phyloP scores from a whole-genome alignment of 441 rosid genomes.

The Arabidopsis hybrid region DNA sequence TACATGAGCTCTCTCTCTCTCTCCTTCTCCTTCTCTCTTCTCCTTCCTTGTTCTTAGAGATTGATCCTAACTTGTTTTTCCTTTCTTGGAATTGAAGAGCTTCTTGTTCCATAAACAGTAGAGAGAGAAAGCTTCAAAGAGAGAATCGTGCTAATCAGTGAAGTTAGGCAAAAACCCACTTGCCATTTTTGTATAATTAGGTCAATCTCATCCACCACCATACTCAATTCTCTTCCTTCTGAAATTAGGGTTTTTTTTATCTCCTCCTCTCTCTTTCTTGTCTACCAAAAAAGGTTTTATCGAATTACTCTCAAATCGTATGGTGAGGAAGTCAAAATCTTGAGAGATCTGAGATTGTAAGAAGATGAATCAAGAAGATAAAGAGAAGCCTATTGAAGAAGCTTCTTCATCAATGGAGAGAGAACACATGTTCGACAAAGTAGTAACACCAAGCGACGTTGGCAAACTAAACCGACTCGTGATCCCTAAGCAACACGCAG shows the following conservation, averaged over 20 bases:
- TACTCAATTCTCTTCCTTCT: conserved; percentile 22
- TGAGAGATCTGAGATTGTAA: conserved; percentile 20
- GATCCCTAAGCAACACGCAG: conserved; percentile 97
- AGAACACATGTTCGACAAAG: conserved; percentile 83
- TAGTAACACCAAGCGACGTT: conserved; percentile 85
- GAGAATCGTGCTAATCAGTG: conserved; percentile 31
- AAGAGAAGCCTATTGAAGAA: conserved; percentile 19
- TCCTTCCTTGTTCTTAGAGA: conserved; percentile 1
- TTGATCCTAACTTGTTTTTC: conserved; percentile 26
- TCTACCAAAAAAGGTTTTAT: background rate
- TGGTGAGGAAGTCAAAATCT: background rate
- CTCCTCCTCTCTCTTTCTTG: conserved; percentile 10
- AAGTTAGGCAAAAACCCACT: conserved; percentile 45
- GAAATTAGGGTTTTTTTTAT: conserved; percentile 36
- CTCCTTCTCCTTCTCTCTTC: background rate
- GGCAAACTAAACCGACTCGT: conserved; percentile 95
- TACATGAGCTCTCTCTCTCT: conserved; percentile 20
- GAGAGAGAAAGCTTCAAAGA: conserved; percentile 33
- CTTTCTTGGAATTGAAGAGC: conserved; percentile 11
- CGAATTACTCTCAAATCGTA: conserved; percentile 4
- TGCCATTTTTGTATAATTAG: conserved; percentile 42
- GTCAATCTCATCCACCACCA: conserved; percentile 43
- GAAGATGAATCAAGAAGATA: conserved; percentile 33
- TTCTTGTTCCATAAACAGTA: conserved; percentile 28
- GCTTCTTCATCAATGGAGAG: conserved; percentile 45